phyloP scores from a whole-genome alignment of 1,139 yeast genomes.

The Geotrichum restrictum region DNA sequence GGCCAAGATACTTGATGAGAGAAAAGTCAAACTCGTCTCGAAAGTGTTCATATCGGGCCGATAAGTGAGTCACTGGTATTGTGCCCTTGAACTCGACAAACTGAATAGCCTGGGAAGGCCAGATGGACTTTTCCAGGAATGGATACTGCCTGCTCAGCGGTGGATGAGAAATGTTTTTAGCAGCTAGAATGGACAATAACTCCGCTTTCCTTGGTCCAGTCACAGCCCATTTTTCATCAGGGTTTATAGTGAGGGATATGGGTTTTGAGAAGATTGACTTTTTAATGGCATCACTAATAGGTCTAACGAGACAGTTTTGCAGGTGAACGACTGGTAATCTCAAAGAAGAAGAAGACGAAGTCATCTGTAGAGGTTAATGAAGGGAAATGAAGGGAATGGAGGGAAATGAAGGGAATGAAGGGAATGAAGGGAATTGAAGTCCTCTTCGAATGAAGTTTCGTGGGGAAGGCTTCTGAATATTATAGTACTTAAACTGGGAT shows the following conservation, averaged over 20 bases:
- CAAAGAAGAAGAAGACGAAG: no score
- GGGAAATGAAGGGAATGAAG: no score
- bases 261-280: conserved; percentile 30
- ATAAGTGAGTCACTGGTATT: conserved; percentile 61
- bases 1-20: conserved; percentile 56
- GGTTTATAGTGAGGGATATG: conserved; percentile 34
- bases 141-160: conserved; percentile 57
- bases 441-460: no score
- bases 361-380: no score
- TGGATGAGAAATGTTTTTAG: conserved; percentile 51
- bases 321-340: neutral
- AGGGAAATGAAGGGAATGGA: no score
- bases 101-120: conserved; percentile 50
- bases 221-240: conserved; percentile 49
- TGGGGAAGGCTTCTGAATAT: no score
- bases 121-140: conserved; percentile 39
- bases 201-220: conserved; percentile 48
- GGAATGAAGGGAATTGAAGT: no score
- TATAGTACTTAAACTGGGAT: no score
- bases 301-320: conserved; percentile 28
- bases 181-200: conserved; percentile 45
- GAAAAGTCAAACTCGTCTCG: conserved; percentile 80
- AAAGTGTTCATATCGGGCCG: conserved; percentile 84
- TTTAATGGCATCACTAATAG: conserved; percentile 25
- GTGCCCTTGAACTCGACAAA: conserved; percentile 64